Percentiles rank a stretch among this genome's conserved stretches.
These are phyloP conservation scores for Candida khao-thaluensis DNA, from an alignment of 805 yeast genomes.

Conservation along the genomic window DNA sequence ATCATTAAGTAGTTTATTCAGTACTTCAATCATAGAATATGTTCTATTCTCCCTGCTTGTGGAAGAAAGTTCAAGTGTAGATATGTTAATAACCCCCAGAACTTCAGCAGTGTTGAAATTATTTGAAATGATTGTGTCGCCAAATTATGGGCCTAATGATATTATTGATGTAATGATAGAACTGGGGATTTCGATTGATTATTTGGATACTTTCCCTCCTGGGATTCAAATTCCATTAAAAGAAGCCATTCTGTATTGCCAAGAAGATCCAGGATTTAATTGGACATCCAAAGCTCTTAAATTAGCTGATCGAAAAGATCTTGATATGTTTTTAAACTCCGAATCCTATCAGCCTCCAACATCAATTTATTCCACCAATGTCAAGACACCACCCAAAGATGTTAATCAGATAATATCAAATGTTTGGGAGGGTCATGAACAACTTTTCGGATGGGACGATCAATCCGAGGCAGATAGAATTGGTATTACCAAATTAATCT, in stretches of 20 bases:
- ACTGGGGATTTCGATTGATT: constrained; percentile 48
- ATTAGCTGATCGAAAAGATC: constrained; percentile 67
- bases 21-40: constrained; percentile 48
- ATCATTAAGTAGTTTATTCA: constrained; percentile 52
- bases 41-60: constrained; percentile 65
- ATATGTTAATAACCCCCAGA: constrained; percentile 63
- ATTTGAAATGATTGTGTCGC: constrained; percentile 61
- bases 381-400: constrained; percentile 22
- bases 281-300: constrained; percentile 50
- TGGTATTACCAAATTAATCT: constrained; percentile 67
- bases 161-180: constrained; percentile 63
- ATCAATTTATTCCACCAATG: constrained; percentile 12
- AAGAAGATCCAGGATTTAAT: constrained; percentile 48
- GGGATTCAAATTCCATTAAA: constrained; percentile 70
- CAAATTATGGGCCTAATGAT: constrained; percentile 49
- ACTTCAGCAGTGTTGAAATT: constrained; percentile 57
- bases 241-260: constrained; percentile 56
- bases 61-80: constrained; percentile 60
- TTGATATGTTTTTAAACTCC: constrained; percentile 34
- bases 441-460: constrained; percentile 63
- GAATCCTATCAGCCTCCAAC: constrained; percentile 16
- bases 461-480: constrained; percentile 69
- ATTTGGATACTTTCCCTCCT: constrained; percentile 68
- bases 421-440: constrained; percentile 41
- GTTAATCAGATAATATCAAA: constrained; percentile 40